These are phyloP conservation scores for Sesbania bispinosa DNA, from an alignment of 306 rosid genomes.

Conservation along the genomic window DNA sequence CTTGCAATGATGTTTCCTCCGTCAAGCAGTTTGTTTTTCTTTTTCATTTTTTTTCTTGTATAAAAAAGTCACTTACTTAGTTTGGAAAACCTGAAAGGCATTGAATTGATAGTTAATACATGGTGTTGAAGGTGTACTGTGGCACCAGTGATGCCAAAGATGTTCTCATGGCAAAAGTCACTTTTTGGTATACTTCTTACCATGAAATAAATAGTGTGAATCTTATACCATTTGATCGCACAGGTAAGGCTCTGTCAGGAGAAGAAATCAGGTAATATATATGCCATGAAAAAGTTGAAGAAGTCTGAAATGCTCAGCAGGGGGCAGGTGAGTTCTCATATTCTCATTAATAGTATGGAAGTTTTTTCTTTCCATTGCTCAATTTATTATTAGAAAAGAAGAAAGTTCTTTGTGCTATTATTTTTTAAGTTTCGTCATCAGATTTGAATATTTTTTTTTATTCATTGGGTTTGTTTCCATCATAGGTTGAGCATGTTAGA, in stretches of 20 bases:
- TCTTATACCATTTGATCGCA: conserved; percentile 5
- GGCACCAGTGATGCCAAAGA: no score
- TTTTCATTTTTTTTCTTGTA: no score
- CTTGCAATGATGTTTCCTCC: no score
- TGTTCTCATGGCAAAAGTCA: no score
- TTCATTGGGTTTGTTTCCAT: background rate
- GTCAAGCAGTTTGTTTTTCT: no score
- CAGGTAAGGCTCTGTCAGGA: conserved; percentile 46
- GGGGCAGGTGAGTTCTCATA: conserved; percentile 40
- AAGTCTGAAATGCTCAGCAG: conserved; percentile 54
- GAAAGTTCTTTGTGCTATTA: background rate
- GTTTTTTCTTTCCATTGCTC: conserved; percentile 12
- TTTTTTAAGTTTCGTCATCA: background rate
- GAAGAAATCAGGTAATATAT: conserved; percentile 43
- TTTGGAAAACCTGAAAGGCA: no score
- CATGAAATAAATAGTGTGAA: background rate
- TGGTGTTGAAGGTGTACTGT: no score
- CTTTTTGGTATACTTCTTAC: background rate
- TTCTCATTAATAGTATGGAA: background rate
- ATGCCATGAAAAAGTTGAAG: conserved; percentile 50
- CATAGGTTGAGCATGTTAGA: conserved; percentile 59
- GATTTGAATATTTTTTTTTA: background rate
- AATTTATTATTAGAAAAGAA: background rate
- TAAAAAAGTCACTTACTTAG: no score
- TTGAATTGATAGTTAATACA: no score